A percentile compares a stretch with the other conserved stretches of the same genome.
phyloP scores from a whole-genome alignment of 352 stramenopile genomes.

The Phytophthora podocarpi region DNA sequence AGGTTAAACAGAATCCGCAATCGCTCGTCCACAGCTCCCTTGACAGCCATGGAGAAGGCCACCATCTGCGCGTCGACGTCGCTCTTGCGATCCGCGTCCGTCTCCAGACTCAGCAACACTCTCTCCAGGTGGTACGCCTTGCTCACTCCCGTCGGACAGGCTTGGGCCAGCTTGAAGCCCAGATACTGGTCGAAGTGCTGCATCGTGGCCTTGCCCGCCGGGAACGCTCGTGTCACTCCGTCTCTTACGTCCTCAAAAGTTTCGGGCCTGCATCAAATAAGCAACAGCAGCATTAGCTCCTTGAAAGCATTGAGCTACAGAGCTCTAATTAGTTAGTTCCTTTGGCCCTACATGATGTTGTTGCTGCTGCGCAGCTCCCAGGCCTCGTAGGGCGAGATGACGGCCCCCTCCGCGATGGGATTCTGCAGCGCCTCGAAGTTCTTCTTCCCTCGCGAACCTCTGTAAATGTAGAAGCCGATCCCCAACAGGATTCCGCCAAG shows the following conservation, averaged over 20 bases:
- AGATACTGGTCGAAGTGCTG: conserved; percentile 83
- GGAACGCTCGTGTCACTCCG: conserved; percentile 59
- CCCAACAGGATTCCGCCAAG: conserved; percentile 69
- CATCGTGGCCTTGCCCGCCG: conserved; percentile 66
- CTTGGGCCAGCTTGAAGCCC: conserved; percentile 67
- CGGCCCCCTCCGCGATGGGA: conserved; percentile 70
- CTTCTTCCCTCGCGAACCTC: conserved; percentile 73
- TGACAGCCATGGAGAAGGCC: conserved; percentile 85
- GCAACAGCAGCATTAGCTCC: not conserved
- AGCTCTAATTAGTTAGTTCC: not conserved
- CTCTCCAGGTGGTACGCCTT: conserved; percentile 82
- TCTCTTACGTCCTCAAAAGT: conserved; percentile 57
- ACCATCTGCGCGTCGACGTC: conserved; percentile 78
- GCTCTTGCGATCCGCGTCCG: conserved; percentile 57
- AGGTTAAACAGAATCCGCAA: conserved; percentile 77
- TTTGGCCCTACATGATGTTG: conserved; percentile 64
- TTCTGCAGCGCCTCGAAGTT: conserved; percentile 79
- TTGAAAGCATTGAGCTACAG: no score
- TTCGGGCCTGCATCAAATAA: conserved; percentile 39
- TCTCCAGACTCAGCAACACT: conserved; percentile 69
- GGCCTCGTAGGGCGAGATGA: conserved; percentile 87
- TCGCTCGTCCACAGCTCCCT: conserved; percentile 72
- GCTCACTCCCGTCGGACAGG: conserved; percentile 59
- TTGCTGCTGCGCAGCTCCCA: conserved; percentile 86
- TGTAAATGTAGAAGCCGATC: conserved; percentile 79